phyloP scores from a whole-genome alignment of 2,329 filamentous ascomycete species.

The Cucurbitaria berberidis region DNA sequence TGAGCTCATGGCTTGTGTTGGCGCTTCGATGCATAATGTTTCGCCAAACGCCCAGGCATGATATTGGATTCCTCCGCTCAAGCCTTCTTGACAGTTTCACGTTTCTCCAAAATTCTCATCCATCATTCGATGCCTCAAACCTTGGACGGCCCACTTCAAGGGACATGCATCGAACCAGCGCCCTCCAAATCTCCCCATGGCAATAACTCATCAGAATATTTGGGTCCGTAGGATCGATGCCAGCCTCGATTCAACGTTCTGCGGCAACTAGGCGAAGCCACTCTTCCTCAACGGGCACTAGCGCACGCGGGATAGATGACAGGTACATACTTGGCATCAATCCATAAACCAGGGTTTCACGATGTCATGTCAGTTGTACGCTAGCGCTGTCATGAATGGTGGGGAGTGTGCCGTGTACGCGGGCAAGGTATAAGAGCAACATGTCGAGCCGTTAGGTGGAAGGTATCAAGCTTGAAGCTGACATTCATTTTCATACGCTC shows the following conservation, averaged over 20 bases:
- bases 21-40: slow-evolving; percentile 32
- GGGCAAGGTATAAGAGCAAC: slow-evolving; percentile 34
- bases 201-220: slow-evolving; percentile 24
- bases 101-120: slow-evolving; percentile 15
- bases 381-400: slow-evolving; percentile 22
- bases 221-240: slow-evolving; percentile 27
- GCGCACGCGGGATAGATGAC: slow-evolving; percentile 36
- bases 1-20: slow-evolving; percentile 6
- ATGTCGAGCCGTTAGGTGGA: slow-evolving; percentile 7
- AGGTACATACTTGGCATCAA: slow-evolving; percentile 30
- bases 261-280: slow-evolving; percentile 29
- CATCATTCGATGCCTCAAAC: slow-evolving; percentile 24
- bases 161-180: slow-evolving; percentile 29
- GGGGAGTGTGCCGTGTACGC: slow-evolving; percentile 20
- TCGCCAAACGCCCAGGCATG: slow-evolving; percentile 31
- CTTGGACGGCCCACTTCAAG: slow-evolving; percentile 15
- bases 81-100: slow-evolving; percentile 27
- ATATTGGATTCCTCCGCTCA: slow-evolving; percentile 11
- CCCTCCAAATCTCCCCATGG: slow-evolving; percentile 24
- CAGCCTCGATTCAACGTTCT: slow-evolving; percentile 25
- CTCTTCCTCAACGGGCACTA: slow-evolving; percentile 16
- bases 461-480: slow-evolving; percentile 41
- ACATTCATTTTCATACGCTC: slow-evolving; percentile 41
- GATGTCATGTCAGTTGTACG: slow-evolving; percentile 19
- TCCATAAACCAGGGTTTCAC: slow-evolving; percentile 22